A percentile compares a stretch with the other conserved stretches of the same genome.
Evolutionary conservation across 176 grass and related monocot genomes (phyloP).

Genomic region (Alopecurus myosuroides): DNA sequence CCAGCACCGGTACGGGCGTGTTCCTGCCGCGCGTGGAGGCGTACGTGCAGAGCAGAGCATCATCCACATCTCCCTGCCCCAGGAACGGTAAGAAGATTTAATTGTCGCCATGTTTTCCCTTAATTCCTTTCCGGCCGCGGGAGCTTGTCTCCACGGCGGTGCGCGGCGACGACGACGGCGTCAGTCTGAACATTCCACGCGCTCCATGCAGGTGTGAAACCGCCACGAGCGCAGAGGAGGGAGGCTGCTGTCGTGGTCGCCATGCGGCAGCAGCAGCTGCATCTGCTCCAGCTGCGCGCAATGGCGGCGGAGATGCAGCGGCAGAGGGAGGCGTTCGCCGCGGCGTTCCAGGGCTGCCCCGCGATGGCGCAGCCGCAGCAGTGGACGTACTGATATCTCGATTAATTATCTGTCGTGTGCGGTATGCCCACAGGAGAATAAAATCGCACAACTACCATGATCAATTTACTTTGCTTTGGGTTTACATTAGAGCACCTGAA

Average conservation of each 20-base stretch:
- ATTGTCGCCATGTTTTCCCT: neutral
- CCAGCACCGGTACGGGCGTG: conserved; percentile 32
- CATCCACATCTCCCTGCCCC: neutral
- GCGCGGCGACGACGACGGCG: neutral
- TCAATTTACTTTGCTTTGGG: neutral
- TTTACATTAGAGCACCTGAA: neutral
- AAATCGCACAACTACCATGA: neutral
- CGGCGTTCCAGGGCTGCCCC: neutral
- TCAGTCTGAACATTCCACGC: neutral
- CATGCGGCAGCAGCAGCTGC: neutral
- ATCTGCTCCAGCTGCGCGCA: neutral
- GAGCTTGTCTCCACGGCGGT: neutral
- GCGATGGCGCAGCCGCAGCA: neutral
- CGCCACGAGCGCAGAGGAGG: neutral
- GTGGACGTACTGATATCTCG: neutral
- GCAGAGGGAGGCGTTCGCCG: neutral
- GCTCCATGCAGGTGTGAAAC: conserved; percentile 2
- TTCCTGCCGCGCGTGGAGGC: conserved; percentile 18
- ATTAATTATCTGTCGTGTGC: neutral
- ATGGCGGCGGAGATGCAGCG: neutral
- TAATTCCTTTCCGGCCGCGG: neutral
- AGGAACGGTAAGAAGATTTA: neutral
- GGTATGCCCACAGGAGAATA: neutral
- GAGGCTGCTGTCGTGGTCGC: neutral
- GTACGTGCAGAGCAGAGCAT: neutral